Evolutionary conservation across 2,329 filamentous ascomycete species (phyloP).

Genomic region (Fusarium sulawesiense): DNA sequence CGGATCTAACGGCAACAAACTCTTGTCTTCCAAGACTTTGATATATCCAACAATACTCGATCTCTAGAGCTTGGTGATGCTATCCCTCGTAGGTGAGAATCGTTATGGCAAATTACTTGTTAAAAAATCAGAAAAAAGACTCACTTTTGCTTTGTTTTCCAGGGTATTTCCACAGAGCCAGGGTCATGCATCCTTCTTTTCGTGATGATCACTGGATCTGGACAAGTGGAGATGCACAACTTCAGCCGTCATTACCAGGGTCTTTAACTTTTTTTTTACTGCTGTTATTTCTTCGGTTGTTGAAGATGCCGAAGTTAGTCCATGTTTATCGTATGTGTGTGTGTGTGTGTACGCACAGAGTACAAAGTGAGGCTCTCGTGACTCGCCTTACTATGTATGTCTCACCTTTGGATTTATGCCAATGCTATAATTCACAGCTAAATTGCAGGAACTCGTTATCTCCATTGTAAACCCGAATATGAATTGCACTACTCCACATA

Average conservation of each 20-base stretch:
- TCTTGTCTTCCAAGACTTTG: background rate
- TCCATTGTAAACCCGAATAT: background rate
- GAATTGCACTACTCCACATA: background rate
- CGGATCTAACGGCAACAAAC: background rate
- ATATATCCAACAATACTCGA: background rate
- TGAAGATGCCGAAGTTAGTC: slow-evolving; percentile 21
- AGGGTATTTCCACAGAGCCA: slow-evolving; percentile 8
- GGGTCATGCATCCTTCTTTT: slow-evolving; percentile 15
- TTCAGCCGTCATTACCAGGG: slow-evolving; percentile 12
- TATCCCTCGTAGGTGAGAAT: background rate
- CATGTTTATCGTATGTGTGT: slow-evolving; percentile 4
- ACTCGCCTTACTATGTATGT: background rate
- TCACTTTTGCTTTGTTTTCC: slow-evolving; percentile 4
- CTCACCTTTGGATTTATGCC: background rate
- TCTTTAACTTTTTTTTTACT: background rate
- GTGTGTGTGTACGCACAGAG: background rate
- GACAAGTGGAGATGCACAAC: slow-evolving; percentile 10
- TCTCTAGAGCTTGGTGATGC: background rate
- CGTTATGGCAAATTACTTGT: background rate
- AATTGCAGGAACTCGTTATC: background rate
- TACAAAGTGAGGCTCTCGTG: slow-evolving; percentile 6
- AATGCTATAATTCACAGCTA: background rate
- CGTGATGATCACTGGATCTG: slow-evolving; percentile 28
- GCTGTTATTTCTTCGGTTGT: slow-evolving; percentile 2
- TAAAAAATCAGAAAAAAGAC: background rate